Conservation (phyloP, 2,329 filamentous ascomycete species). For the Diaporthe sp. region DNA sequence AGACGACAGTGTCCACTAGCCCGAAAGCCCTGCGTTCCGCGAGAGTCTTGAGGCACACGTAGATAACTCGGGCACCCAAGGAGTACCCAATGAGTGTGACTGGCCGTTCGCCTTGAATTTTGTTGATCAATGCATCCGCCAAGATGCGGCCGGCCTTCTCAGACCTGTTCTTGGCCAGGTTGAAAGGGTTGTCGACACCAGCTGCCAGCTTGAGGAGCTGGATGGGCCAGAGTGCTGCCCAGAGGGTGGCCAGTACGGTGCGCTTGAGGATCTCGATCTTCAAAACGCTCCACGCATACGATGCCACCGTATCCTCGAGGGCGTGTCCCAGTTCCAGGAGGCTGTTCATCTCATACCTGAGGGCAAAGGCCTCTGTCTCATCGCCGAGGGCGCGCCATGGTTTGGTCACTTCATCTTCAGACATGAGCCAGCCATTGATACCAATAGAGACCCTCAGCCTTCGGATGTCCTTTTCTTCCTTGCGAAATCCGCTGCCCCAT, state of each 20-base stretch:
- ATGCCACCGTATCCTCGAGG: constrained; percentile 79
- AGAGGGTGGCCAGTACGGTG: constrained; percentile 77
- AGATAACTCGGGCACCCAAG: constrained; percentile 85
- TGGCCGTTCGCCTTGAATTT: constrained; percentile 84
- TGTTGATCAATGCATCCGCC: constrained; percentile 86
- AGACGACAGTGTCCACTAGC: constrained; percentile 83
- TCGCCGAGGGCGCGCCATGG: constrained; percentile 84
- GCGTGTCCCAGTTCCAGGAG: constrained; percentile 82
- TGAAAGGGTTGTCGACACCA: constrained; percentile 86
- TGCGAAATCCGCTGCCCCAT: constrained; percentile 52
- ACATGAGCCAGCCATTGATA: constrained; percentile 87
- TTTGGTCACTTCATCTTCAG: constrained; percentile 80
- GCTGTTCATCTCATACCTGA: constrained; percentile 86
- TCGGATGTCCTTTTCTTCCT: constrained; percentile 53
- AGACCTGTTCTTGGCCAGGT: constrained; percentile 79
- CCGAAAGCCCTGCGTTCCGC: constrained; percentile 87
- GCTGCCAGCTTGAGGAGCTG: constrained; percentile 76
- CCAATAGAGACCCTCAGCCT: constrained; percentile 86
- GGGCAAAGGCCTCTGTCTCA: constrained; percentile 84
- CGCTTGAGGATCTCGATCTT: constrained; percentile 82
- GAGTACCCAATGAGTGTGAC: constrained; percentile 88
- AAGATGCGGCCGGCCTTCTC: constrained; percentile 86
- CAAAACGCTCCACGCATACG: constrained; percentile 81
- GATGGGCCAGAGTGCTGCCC: constrained; percentile 79
- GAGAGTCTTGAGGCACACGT: constrained; percentile 82